phyloP scores from a whole-genome alignment of 257 asterid genomes.

The Petunia secreta region DNA sequence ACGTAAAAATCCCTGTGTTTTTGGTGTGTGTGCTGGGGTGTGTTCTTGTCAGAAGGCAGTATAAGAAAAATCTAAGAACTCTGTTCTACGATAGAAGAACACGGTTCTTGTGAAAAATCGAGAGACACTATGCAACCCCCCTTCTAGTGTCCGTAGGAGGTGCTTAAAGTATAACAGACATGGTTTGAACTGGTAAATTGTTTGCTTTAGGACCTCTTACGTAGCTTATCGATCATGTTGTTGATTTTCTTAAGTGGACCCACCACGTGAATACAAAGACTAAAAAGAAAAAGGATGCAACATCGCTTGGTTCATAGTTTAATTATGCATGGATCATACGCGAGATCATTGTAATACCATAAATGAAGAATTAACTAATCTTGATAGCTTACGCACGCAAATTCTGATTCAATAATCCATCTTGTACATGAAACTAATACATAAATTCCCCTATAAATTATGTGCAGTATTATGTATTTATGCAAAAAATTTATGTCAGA shows the following conservation, averaged over 20 bases:
- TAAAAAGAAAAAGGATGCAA: background rate
- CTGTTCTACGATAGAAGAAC: no score
- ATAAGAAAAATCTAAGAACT: no score
- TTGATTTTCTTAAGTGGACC: background rate
- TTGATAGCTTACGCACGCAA: background rate
- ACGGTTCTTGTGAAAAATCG: no score
- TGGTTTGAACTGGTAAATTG: background rate
- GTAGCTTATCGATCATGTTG: background rate
- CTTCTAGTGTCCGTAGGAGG: no score
- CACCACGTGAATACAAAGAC: background rate
- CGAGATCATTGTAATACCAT: background rate
- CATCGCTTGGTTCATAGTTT: background rate
- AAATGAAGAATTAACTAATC: background rate
- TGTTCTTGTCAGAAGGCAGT: no score
- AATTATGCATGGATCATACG: background rate
- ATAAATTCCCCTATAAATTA: background rate
- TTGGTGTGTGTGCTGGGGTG: no score
- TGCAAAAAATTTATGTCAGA: background rate
- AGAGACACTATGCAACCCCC: no score
- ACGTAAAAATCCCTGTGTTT: no score
- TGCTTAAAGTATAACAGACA: no score
- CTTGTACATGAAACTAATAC: background rate
- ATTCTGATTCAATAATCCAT: background rate
- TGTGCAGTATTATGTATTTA: background rate
- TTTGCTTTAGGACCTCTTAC: background rate